Evolutionary conservation across 768 basidiomycete genomes (phyloP).

Genomic region (Pisolithus microcarpus): DNA sequence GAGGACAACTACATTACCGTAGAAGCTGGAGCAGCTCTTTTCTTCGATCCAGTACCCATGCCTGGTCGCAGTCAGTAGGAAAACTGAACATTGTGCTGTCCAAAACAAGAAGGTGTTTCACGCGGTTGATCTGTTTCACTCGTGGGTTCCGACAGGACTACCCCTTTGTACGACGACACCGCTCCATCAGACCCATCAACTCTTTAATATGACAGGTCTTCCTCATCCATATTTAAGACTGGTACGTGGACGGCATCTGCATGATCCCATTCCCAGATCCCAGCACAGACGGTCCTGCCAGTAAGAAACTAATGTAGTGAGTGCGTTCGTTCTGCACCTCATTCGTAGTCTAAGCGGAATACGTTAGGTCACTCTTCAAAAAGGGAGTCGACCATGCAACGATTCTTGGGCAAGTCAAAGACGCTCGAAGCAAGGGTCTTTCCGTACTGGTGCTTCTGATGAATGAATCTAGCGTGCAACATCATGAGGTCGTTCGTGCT

Average conservation of each 20-base stretch:
- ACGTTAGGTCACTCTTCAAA: slow-evolving; percentile 67
- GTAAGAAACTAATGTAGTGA: slow-evolving; percentile 89
- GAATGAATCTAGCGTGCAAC: slow-evolving; percentile 36
- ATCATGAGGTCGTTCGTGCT: no score
- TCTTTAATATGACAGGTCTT: no score
- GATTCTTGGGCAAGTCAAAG: slow-evolving; percentile 62
- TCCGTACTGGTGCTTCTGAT: slow-evolving; percentile 85
- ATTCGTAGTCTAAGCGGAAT: no score
- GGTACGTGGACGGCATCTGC: no score
- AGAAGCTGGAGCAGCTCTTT: slow-evolving; percentile 27
- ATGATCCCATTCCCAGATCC: slow-evolving; percentile 95
- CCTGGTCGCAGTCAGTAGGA: not conserved
- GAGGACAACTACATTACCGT: slow-evolving; percentile 18
- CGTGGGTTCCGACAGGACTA: no score
- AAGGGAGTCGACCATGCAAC: slow-evolving; percentile 67
- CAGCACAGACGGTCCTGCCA: slow-evolving; percentile 87
- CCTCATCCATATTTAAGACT: no score
- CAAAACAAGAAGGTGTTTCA: no score
- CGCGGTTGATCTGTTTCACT: no score
- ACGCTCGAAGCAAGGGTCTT: slow-evolving; percentile 74
- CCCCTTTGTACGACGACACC: no score
- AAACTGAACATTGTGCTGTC: no score
- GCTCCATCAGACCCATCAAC: no score
- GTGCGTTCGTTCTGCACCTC: no score
- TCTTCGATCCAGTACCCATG: slow-evolving; percentile 27